Percentiles rank a stretch among this genome's conserved stretches.
Evolutionary conservation across 2,329 filamentous ascomycete species (phyloP).

Genomic region (Paecilomyces fulvus): DNA sequence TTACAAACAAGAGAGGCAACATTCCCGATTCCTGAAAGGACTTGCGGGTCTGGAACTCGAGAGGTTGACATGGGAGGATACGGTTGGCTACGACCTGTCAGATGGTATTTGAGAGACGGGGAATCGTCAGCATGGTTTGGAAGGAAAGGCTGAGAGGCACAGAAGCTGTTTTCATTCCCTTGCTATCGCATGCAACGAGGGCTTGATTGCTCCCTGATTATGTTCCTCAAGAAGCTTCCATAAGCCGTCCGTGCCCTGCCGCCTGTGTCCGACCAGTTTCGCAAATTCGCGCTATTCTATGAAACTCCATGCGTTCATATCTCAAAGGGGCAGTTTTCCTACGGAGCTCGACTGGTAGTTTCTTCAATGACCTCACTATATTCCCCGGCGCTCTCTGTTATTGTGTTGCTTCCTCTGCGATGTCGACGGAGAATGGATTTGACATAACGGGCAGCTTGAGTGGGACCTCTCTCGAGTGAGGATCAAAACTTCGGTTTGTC

Average conservation of each 20-base stretch:
- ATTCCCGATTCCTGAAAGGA: conserved; percentile 6
- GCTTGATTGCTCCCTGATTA: conserved; percentile 3
- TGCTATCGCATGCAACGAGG: not conserved
- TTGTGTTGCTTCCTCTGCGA: not conserved
- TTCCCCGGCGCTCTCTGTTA: not conserved
- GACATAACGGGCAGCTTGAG: conserved; percentile 4
- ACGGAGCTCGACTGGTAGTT: conserved; percentile 3
- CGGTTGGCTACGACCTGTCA: conserved; percentile 2
- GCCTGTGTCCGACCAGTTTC: not conserved
- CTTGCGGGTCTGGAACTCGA: conserved; percentile 18
- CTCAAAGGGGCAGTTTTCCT: not conserved
- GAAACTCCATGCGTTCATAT: not conserved
- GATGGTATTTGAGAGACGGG: conserved; percentile 6
- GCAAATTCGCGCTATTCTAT: not conserved
- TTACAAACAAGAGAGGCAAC: conserved; percentile 63
- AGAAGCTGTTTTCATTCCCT: not conserved
- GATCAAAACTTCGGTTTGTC: conserved; percentile 94
- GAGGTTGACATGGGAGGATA: conserved; percentile 14
- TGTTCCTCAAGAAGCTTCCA: not conserved
- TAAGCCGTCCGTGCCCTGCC: not conserved
- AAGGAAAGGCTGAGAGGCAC: not conserved
- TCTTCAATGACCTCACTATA: conserved; percentile 2
- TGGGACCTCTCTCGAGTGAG: conserved; percentile 86
- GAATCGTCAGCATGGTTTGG: conserved; percentile 4
- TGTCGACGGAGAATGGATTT: not conserved